Evolutionary conservation across 768 basidiomycete species (phyloP).

Genomic region (Punctularia strigosozonata): DNA sequence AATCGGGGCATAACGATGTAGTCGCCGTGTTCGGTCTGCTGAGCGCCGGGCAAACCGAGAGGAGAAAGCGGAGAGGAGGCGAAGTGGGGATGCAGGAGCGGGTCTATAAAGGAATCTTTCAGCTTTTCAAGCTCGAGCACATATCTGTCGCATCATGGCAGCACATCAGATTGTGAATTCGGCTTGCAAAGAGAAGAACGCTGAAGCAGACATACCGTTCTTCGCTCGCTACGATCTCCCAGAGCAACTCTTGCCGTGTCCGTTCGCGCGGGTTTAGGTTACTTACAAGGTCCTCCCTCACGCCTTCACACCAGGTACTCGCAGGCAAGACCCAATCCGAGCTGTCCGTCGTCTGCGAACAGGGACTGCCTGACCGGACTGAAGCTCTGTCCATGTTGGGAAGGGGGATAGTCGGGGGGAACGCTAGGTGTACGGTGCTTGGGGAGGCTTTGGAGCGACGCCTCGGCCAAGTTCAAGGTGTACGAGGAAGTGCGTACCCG

Average conservation of each 20-base stretch:
- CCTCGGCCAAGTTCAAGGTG: no score
- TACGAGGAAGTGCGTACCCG: no score
- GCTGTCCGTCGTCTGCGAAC: constrained; percentile 60
- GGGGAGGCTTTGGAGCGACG: no score
- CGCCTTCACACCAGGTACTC: constrained; percentile 85
- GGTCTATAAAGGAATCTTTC: constrained; percentile 88
- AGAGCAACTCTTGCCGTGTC: constrained; percentile 90
- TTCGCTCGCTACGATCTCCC: constrained; percentile 94
- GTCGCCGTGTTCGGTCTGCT: constrained; percentile 45
- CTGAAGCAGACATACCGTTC: constrained; percentile 52
- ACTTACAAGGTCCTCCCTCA: constrained; percentile 86
- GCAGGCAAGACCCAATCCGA: constrained; percentile 67
- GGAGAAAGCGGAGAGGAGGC: constrained; percentile 42
- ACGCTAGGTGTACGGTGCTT: no score
- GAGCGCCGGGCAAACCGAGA: no score
- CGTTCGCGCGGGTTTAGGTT: constrained; percentile 90
- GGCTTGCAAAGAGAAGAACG: constrained; percentile 7
- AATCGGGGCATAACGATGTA: constrained; percentile 55
- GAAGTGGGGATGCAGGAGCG: constrained; percentile 77
- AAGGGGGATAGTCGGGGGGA: no score
- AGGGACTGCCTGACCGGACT: constrained; percentile 69
- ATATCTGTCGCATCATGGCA: constrained; percentile 45
- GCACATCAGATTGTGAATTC: constrained; percentile 3
- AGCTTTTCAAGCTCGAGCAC: constrained; percentile 83
- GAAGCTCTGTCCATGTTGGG: no score